A percentile compares a stretch with the other conserved stretches of the same genome.
These are phyloP conservation scores for Penicillium macrosclerotiorum DNA, from an alignment of 495 filamentous ascomycete genomes.

Conservation along the genomic window DNA sequence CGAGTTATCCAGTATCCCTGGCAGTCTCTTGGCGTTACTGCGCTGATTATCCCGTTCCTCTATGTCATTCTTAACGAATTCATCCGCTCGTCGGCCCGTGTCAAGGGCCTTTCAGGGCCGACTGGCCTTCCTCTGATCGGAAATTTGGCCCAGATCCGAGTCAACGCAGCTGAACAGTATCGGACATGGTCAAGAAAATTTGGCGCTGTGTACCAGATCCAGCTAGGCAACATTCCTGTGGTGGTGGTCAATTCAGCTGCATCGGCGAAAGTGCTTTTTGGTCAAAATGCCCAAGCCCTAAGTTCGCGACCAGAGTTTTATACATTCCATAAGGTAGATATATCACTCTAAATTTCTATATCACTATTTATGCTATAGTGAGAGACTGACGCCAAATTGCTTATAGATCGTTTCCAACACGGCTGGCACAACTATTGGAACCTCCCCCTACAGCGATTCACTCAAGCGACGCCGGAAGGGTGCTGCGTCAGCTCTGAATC, in stretches of 20 bases:
- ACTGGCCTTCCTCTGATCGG: conserved; percentile 58
- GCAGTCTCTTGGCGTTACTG: conserved; percentile 25
- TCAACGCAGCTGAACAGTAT: conserved; percentile 60
- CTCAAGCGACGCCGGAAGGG: conserved; percentile 64
- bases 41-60: conserved; percentile 30
- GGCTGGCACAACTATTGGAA: conserved; percentile 64
- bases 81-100: conserved; percentile 45
- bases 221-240: conserved; percentile 59
- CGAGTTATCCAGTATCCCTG: conserved; percentile 22
- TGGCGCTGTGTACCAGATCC: conserved; percentile 63
- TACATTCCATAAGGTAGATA: conserved; percentile 68
- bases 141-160: conserved; percentile 59
- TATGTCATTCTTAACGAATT: conserved; percentile 56
- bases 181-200: conserved; percentile 56
- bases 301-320: conserved; percentile 61
- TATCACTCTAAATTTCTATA: no score
- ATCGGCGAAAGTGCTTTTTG: conserved; percentile 56
- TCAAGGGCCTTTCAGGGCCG: conserved; percentile 54
- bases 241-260: conserved; percentile 60
- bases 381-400: background rate
- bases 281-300: conserved; percentile 56
- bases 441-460: conserved; percentile 60
- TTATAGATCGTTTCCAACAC: conserved; percentile 58
- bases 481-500: conserved; percentile 61
- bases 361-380: background rate